phyloP scores from a whole-genome alignment of 2,329 filamentous ascomycete genomes.

The Chaetoscypha palmicola region DNA sequence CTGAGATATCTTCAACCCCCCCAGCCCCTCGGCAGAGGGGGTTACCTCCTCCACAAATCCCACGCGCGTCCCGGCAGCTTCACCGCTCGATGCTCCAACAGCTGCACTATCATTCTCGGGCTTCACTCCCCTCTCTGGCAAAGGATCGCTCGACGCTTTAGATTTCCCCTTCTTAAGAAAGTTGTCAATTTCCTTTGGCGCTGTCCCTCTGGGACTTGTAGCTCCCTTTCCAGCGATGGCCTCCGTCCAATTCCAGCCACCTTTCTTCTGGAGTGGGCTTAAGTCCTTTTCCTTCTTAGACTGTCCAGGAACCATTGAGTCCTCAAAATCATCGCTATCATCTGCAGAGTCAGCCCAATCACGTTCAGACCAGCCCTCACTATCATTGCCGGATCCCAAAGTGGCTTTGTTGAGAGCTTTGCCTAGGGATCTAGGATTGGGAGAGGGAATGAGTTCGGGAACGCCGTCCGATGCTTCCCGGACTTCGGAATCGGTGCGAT shows the following conservation, averaged over 20 bases:
- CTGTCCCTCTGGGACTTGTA: constrained; percentile 22
- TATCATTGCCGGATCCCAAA: constrained; percentile 1
- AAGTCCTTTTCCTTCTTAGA: constrained; percentile 18
- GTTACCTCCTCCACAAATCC: too few species aligned
- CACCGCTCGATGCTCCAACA: too few species aligned
- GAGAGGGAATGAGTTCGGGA: constrained; percentile 22
- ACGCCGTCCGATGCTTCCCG: constrained; percentile 37
- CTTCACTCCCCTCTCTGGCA: too few species aligned
- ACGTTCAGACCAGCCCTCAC: constrained; percentile 51
- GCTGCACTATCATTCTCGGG: too few species aligned
- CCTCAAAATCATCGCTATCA: constrained; percentile 39
- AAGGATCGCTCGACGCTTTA: too few species aligned
- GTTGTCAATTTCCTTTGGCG: constrained; percentile 18
- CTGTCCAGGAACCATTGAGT: constrained; percentile 18
- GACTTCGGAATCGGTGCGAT: constrained; percentile 40
- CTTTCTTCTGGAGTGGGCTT: constrained; percentile 20
- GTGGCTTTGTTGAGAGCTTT: constrained; percentile 10
- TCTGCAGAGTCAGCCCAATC: constrained; percentile 53
- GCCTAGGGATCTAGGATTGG: constrained; percentile 16
- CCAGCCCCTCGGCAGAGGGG: too few species aligned
- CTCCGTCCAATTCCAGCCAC: constrained; percentile 47
- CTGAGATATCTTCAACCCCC: too few species aligned
- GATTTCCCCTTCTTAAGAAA: constrained; percentile 23
- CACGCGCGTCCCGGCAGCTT: too few species aligned
- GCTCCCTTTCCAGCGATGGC: constrained; percentile 43